Evolutionary conservation across 164 flowering plant species (phyloP).

Genomic region (Piper betle): DNA sequence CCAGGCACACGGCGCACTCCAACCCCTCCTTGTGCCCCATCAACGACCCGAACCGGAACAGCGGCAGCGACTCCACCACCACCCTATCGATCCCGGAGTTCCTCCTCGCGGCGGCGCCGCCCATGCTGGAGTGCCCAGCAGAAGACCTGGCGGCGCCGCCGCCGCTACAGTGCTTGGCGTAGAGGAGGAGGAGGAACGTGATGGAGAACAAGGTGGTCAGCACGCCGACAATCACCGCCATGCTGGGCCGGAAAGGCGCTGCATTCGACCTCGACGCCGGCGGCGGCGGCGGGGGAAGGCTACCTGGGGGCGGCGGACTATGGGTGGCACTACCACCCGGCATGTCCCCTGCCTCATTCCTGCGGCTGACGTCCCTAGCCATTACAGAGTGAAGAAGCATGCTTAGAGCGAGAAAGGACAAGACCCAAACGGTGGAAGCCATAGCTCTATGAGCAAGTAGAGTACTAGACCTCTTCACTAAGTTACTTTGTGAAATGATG

Average conservation of each 20-base stretch:
- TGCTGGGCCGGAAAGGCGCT: constrained; percentile 45
- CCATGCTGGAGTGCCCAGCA: not conserved
- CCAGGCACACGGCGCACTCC: constrained; percentile 87
- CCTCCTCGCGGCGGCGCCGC: constrained; percentile 16
- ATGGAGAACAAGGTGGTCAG: constrained; percentile 66
- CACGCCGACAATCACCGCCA: constrained; percentile 49
- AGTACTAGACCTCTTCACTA: not conserved
- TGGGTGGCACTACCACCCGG: not conserved
- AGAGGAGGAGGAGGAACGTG: constrained; percentile 70
- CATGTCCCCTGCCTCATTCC: not conserved
- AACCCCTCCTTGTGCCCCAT: constrained; percentile 68
- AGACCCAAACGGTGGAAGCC: constrained; percentile 7
- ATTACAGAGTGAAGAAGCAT: not conserved
- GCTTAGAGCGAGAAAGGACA: not conserved
- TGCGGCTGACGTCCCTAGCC: constrained; percentile 3
- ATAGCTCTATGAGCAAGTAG: too few relatives aligned
- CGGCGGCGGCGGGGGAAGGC: constrained; percentile 9
- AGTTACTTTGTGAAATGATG: not conserved
- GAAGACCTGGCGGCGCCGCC: constrained; percentile 2
- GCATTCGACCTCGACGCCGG: constrained; percentile 3
- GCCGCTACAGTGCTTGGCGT: constrained; percentile 65
- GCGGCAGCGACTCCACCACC: constrained; percentile 67
- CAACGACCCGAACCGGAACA: constrained; percentile 60
- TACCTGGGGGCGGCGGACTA: not conserved
- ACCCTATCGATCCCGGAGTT: constrained; percentile 63